Conservation (phyloP, 768 basidiomycete genomes). For the Cystofilobasidium ferigula region DNA sequence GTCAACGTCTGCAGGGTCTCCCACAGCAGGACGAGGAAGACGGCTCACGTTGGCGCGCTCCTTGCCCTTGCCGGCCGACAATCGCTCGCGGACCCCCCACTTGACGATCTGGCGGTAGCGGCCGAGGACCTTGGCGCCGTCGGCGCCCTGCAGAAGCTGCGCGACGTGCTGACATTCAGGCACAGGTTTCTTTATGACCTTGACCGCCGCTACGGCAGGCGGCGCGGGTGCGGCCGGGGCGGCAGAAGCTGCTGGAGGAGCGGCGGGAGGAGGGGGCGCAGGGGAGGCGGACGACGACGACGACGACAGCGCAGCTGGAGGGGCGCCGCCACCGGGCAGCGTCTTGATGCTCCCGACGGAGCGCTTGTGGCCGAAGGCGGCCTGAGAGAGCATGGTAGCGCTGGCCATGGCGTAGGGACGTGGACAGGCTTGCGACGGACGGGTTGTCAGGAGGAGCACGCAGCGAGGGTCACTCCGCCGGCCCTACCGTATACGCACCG, state of each 20-base stretch:
- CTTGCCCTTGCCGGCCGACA: slow-evolving; percentile 5
- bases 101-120: slow-evolving; percentile 6
- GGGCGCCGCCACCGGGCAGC: neutral
- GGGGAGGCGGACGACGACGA: neutral
- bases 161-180: neutral
- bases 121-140: neutral
- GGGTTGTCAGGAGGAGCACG: neutral
- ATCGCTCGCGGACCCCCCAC: slow-evolving; percentile 5
- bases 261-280: neutral
- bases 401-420: neutral
- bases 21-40: neutral
- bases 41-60: neutral
- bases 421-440: neutral
- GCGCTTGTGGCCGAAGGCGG: neutral
- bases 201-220: neutral
- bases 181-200: neutral
- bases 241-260: neutral
- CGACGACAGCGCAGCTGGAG: neutral
- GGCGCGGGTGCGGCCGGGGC: too few species aligned
- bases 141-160: neutral
- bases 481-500: too few species aligned
- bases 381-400: neutral
- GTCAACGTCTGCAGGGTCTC: neutral
- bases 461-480: too few species aligned
- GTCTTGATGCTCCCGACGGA: slow-evolving; percentile 2